Evolutionary conservation across 169 alveolate genomes (phyloP).

Genomic region (Plasmodium sp.): DNA sequence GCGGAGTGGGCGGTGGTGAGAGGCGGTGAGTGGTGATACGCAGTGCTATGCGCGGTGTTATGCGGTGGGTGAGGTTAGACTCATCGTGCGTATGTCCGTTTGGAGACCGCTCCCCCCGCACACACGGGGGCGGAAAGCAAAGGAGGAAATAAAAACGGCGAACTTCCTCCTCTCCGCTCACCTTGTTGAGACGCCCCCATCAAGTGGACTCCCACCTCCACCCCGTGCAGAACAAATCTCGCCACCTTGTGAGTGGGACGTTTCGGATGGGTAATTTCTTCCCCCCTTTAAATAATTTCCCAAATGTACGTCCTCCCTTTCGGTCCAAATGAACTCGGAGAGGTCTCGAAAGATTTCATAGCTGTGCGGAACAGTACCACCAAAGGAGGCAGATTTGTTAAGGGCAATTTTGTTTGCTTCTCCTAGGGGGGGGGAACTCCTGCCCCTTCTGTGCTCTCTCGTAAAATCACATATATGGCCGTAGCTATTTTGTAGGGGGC

Average conservation of each 20-base stretch:
- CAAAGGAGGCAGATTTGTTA: neutral
- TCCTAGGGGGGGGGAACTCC: neutral
- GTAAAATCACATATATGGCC: neutral
- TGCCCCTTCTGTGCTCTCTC: neutral
- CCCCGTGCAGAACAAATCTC: neutral
- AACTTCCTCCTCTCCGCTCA: neutral
- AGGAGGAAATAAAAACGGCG: neutral
- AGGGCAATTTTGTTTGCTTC: neutral
- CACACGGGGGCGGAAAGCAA: neutral
- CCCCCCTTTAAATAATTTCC: neutral
- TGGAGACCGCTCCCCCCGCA: neutral
- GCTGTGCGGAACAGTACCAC: neutral
- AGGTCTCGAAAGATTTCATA: neutral
- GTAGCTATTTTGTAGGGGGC: neutral
- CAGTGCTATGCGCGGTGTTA: too few species aligned
- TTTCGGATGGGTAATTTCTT: neutral
- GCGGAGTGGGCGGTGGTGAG: neutral
- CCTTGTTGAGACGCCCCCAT: neutral
- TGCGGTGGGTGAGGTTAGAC: neutral
- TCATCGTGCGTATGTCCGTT: neutral
- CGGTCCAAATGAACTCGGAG: neutral
- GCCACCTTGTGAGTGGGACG: neutral
- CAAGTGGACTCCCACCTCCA: neutral
- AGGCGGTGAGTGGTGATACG: too few species aligned
- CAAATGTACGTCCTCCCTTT: neutral